Evolutionary conservation across 2,329 filamentous ascomycete genomes (phyloP), one percentile per base, ranked within the genome.

Genomic region (Colletotrichum higginsianum): DNA sequence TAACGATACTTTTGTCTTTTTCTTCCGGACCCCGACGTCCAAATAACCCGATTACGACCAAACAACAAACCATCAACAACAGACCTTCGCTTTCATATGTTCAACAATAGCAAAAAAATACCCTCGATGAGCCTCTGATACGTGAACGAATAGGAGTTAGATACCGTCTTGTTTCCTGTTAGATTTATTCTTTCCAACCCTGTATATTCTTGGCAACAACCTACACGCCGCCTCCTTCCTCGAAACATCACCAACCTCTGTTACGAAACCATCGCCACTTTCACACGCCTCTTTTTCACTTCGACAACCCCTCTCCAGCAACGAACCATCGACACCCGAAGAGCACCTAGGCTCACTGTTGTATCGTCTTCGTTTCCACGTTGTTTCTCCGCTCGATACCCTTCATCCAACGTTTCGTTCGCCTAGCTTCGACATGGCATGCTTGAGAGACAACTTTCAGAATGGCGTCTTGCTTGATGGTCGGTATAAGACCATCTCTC

Each of bases 401-500:
- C 65, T 52, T 67, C 57, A 52, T 72, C 58, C 56, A 72, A 38
- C 26, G 47, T 40, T 77, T 76, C 78, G 76, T 75, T 78, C 78
- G 78, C 74, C 75, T 11, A 72, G 67, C 71, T 68, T 74, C 70
- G 72, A 63, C 63, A 87, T 97, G 94, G 94, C 95, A 85, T 97
- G 94, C 87, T 90, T 97, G 87, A 91, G 92, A 85, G 91, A 95
- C 84, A 89, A 91, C 80, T 96, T 98, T 84, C 86, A 91, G 79
- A 87, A 91, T 83, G 94, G 93, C 82, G 90, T 93, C 83, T 85
- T 97, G 80, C 91, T 98, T 80, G 91, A 94, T 81, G 95, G 94
- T 82, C 95, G 96, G 76, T 99, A 96, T 83, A 88, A 93, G 84
- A 97, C 95, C 67, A 88, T 98, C 79, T 94, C 95, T 76, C 95